Evolutionary conservation across 2,329 filamentous ascomycete genomes (phyloP).

Genomic region (Alternaria solani): DNA sequence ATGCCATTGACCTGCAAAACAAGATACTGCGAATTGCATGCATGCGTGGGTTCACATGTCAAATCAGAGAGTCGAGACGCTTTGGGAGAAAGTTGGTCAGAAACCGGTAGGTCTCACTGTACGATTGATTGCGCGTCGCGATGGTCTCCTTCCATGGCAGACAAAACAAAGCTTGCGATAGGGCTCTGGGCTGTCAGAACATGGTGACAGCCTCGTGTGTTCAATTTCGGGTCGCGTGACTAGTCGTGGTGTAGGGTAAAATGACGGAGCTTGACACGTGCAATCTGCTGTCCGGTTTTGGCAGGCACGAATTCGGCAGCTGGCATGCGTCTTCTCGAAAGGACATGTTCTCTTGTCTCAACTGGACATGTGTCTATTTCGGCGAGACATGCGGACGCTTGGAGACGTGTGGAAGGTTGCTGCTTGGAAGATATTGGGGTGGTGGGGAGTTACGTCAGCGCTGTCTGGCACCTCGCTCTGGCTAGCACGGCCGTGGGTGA

Average conservation of each 20-base stretch:
- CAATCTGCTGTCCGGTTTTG: too few relatives aligned
- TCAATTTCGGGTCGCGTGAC: background rate
- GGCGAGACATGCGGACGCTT: background rate
- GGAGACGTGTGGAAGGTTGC: too few relatives aligned
- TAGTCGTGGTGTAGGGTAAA: background rate
- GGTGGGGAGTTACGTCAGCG: slow-evolving; percentile 17
- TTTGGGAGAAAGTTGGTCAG: background rate
- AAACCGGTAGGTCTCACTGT: background rate
- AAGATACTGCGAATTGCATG: background rate
- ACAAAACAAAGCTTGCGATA: background rate
- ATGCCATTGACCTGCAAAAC: slow-evolving; percentile 51
- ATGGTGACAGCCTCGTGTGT: background rate
- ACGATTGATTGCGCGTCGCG: background rate
- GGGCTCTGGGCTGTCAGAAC: background rate
- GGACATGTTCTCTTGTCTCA: too few relatives aligned
- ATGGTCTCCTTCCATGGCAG: background rate
- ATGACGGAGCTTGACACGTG: too few relatives aligned
- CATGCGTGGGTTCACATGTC: background rate
- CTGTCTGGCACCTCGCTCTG: background rate
- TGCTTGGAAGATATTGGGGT: background rate
- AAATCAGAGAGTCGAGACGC: background rate
- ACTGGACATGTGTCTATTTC: too few relatives aligned
- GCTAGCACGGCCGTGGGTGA: background rate
- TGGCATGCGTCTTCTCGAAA: too few relatives aligned
- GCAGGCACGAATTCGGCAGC: too few relatives aligned